A percentile compares a stretch with the other conserved stretches of the same genome.
Conservation (phyloP, 352 stramenopile genomes). For the Plasmopara viticola region DNA sequence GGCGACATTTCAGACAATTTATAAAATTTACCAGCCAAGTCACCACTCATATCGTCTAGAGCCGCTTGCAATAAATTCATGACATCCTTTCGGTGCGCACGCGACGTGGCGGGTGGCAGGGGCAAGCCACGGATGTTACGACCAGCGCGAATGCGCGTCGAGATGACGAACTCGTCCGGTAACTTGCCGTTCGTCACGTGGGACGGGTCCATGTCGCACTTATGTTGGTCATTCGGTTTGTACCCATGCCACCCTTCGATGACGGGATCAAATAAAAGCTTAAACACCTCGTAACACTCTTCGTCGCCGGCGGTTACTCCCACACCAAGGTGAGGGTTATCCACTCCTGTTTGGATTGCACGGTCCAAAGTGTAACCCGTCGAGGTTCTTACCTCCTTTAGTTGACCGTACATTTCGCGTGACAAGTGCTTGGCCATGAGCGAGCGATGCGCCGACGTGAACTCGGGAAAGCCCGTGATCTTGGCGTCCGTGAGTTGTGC, state of each 20-base stretch:
- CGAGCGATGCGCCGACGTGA: constrained; percentile 70
- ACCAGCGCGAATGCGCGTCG: constrained; percentile 83
- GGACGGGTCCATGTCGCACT: constrained; percentile 71
- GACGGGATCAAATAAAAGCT: constrained; percentile 68
- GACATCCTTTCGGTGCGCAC: constrained; percentile 72
- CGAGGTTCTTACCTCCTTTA: constrained; percentile 60
- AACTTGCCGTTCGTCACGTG: constrained; percentile 46
- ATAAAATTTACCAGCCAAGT: constrained; percentile 74
- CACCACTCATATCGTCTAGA: constrained; percentile 63
- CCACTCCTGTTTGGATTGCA: constrained; percentile 68
- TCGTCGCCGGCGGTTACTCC: constrained; percentile 76
- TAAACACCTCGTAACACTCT: constrained; percentile 79
- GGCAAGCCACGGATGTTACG: constrained; percentile 76
- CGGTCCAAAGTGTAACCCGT: constrained; percentile 78
- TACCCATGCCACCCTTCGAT: constrained; percentile 82
- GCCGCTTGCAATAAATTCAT: constrained; percentile 78
- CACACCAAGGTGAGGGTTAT: constrained; percentile 65
- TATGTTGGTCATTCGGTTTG: constrained; percentile 47
- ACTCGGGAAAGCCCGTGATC: constrained; percentile 58
- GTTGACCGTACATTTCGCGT: constrained; percentile 56
- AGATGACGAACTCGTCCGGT: constrained; percentile 81
- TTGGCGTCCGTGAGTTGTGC: constrained; percentile 64
- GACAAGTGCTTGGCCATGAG: constrained; percentile 79
- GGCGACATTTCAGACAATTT: constrained; percentile 80
- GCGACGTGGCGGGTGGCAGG: constrained; percentile 70